These are phyloP conservation scores for Tolypocladium capitatum DNA, from an alignment of 2,329 filamentous ascomycete genomes.

Conservation along the genomic window DNA sequence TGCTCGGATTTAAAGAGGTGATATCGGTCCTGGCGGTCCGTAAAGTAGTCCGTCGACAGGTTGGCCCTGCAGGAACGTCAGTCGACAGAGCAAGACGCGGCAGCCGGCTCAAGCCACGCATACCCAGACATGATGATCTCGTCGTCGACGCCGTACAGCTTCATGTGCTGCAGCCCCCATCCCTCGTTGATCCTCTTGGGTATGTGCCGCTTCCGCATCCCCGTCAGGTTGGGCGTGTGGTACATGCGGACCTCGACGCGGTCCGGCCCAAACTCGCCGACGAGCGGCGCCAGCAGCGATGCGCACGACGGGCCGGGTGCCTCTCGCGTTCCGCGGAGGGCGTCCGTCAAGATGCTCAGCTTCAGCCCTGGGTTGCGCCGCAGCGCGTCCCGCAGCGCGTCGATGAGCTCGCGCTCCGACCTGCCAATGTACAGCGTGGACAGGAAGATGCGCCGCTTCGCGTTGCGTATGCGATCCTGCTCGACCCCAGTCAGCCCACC, in stretches of 20 bases:
- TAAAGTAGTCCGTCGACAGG: constrained; percentile 87
- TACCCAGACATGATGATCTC: constrained; percentile 89
- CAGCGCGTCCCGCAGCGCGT: constrained; percentile 63
- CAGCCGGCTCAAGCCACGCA: constrained; percentile 7
- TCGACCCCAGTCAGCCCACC: constrained; percentile 1
- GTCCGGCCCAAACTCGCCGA: constrained; percentile 68
- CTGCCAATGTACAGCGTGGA: constrained; percentile 97
- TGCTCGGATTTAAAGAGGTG: constrained; percentile 73
- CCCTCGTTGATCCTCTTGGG: constrained; percentile 92
- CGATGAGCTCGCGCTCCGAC: constrained; percentile 77
- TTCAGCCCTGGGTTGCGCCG: constrained; percentile 60
- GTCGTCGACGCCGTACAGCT: constrained; percentile 90
- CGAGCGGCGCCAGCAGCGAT: constrained; percentile 72
- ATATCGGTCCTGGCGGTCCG: constrained; percentile 87
- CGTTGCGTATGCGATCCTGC: constrained; percentile 67
- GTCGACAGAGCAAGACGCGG: neutral
- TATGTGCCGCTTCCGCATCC: constrained; percentile 67
- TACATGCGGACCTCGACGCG: constrained; percentile 94
- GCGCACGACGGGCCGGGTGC: constrained; percentile 76
- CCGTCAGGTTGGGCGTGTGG: constrained; percentile 90
- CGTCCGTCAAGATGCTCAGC: constrained; percentile 84
- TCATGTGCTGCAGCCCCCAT: constrained; percentile 98
- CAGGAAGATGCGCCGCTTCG: constrained; percentile 70
- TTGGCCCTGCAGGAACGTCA: constrained; percentile 49
- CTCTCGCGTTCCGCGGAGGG: constrained; percentile 81